A percentile compares a stretch with the other conserved stretches of the same genome.
Conservation (phyloP, 2,329 filamentous ascomycete genomes). For the Colletotrichum sp. region DNA sequence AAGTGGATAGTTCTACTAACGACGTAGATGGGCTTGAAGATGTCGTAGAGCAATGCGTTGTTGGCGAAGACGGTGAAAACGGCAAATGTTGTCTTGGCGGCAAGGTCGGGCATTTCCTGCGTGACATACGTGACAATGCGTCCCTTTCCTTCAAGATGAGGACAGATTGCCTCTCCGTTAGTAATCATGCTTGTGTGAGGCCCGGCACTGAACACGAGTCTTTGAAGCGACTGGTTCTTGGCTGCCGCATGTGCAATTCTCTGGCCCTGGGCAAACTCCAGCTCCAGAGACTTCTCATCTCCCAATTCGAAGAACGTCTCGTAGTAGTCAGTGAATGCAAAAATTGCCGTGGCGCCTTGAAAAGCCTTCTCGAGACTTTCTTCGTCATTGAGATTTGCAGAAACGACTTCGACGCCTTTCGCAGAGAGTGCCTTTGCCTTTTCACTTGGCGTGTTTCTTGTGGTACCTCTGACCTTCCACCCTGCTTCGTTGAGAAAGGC, state of each 20-base stretch:
- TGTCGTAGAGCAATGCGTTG: neutral
- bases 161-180: neutral
- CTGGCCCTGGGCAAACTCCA: neutral
- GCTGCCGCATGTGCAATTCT: neutral
- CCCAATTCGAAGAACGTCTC: neutral
- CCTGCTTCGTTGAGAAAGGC: constrained; percentile 29
- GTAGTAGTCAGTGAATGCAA: neutral
- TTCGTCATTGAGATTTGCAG: constrained; percentile 45
- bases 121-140: neutral
- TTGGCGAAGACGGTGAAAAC: neutral
- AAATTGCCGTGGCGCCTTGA: neutral
- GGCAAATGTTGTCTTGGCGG: neutral
- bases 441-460: constrained; percentile 30
- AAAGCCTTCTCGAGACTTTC: constrained; percentile 44
- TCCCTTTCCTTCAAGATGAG: neutral
- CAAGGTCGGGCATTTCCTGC: neutral
- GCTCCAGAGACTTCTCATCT: neutral
- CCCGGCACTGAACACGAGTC: neutral
- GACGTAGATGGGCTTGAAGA: neutral
- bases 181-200: neutral
- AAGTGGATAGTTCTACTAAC: neutral
- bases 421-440: constrained; percentile 30
- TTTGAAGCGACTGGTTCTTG: neutral
- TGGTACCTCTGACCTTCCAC: constrained; percentile 33
- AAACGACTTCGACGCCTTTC: constrained; percentile 32